Evolutionary conservation across 2,329 filamentous ascomycete genomes (phyloP), one percentile per base, ranked within the genome.

Genomic region (Trichophyton equinum): DNA sequence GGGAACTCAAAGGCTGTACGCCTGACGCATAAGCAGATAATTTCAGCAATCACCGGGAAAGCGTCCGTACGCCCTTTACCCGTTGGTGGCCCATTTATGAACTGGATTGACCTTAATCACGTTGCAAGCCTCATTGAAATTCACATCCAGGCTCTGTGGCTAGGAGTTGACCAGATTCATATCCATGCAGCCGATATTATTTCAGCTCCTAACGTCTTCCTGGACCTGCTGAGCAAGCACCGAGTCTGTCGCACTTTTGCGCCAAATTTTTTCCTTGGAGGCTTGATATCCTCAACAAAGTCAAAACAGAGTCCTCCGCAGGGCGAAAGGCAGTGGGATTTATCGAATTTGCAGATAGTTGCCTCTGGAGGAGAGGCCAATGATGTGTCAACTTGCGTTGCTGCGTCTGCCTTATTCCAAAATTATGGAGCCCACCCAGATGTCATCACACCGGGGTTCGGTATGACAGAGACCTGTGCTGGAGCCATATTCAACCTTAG

Each of bases 381-480:
- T 78, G 20, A 64, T 63, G 1, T 76, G 75, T 6, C 70, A 75
- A 78, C 65, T 68, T 66, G 30, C 53, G n/a, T 27, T 11, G n/a
- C 53, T 11, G 53, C n/a, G 33, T 57, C 53, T 18, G 30, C n/a
- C n/a, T 15, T 57, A 33, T 27, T 57, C 15, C n/a, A 15, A 36
- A 57, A 33, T n/a, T 38, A 38, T 57, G 53, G 53, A 18, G 53
- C 53, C 11, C 53, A 9, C 8, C 53, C n/a, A 0, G 67, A 72
- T 13, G 70, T 75, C 6, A 71, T 80, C 15, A 64, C 62, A 3
- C 71, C 78, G 0, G 77, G 75, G 0, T 81, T 77, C 46, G 76
- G 79, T 7, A 78, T 81, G 77, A 81, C 78, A 0, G 80, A 82
- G 68, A 82, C 78, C 0, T 82, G 79, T 63, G 79, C 78, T 0